Evolutionary conservation across 2,329 filamentous ascomycete species (phyloP).

Genomic region (Fusarium vanettenii): DNA sequence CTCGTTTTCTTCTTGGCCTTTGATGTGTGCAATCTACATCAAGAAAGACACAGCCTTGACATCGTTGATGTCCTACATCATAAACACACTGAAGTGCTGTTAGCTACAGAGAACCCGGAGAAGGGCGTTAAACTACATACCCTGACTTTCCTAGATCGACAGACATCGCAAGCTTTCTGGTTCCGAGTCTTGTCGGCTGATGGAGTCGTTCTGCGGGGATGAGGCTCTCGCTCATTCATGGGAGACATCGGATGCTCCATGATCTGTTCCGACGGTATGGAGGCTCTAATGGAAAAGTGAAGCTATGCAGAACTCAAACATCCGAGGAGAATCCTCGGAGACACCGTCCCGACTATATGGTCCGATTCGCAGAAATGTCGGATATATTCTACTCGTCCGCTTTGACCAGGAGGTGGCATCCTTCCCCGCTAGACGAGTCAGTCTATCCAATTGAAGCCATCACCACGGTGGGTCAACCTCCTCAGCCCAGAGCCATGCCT

Average conservation of each 20-base stretch:
- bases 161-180: slow-evolving; percentile 40
- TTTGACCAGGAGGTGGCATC: background rate
- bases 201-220: background rate
- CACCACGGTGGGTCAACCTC: background rate
- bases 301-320: background rate
- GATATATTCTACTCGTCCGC: slow-evolving; percentile 14
- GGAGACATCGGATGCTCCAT: slow-evolving; percentile 3
- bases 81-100: slow-evolving; percentile 32
- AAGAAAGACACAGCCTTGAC: slow-evolving; percentile 35
- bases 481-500: background rate
- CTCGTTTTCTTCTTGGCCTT: slow-evolving; percentile 35
- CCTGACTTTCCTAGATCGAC: slow-evolving; percentile 39
- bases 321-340: slow-evolving; percentile 41
- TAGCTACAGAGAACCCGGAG: background rate
- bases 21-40: slow-evolving; percentile 33
- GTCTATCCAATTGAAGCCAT: background rate
- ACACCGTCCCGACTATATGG: background rate
- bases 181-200: slow-evolving; percentile 21
- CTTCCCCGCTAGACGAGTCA: background rate
- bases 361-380: slow-evolving; percentile 37
- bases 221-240: background rate
- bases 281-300: background rate
- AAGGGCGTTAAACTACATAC: slow-evolving; percentile 7
- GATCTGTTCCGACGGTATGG: background rate
- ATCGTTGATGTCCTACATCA: slow-evolving; percentile 4